These are phyloP conservation scores for Dovyalis caffra DNA, from an alignment of 345 rosid species.

Conservation along the genomic window DNA sequence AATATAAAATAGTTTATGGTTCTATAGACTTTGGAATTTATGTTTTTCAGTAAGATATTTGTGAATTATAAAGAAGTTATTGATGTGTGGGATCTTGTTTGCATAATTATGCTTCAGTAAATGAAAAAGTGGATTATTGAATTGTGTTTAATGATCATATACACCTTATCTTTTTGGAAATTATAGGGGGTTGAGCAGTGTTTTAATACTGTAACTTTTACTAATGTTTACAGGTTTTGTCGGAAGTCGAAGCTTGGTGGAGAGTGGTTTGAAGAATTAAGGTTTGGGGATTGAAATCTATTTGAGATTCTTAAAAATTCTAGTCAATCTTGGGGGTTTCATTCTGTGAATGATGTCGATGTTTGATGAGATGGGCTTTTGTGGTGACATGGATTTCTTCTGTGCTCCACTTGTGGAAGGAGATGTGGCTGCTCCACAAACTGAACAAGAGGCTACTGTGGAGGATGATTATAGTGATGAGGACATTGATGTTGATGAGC, in stretches of 20 bases:
- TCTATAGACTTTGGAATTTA: background rate
- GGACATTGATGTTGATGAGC: constrained; percentile 71
- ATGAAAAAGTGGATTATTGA: background rate
- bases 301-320: background rate
- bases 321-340: background rate
- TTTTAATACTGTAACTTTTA: background rate
- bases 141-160: background rate
- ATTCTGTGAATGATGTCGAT: constrained; percentile 37
- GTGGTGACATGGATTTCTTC: constrained; percentile 78
- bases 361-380: constrained; percentile 79
- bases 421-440: constrained; percentile 37
- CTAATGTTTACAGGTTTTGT: background rate
- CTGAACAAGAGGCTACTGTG: constrained; percentile 51
- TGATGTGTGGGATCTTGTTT: background rate
- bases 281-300: constrained; percentile 1
- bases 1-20: background rate
- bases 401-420: constrained; percentile 42
- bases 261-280: background rate
- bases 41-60: background rate
- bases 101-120: background rate
- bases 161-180: background rate
- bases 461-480: constrained; percentile 66
- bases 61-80: background rate
- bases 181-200: background rate
- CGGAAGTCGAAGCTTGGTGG: background rate